phyloP scores from a whole-genome alignment of 2,329 filamentous ascomycete species.

The Cryphonectria carpinicola region DNA sequence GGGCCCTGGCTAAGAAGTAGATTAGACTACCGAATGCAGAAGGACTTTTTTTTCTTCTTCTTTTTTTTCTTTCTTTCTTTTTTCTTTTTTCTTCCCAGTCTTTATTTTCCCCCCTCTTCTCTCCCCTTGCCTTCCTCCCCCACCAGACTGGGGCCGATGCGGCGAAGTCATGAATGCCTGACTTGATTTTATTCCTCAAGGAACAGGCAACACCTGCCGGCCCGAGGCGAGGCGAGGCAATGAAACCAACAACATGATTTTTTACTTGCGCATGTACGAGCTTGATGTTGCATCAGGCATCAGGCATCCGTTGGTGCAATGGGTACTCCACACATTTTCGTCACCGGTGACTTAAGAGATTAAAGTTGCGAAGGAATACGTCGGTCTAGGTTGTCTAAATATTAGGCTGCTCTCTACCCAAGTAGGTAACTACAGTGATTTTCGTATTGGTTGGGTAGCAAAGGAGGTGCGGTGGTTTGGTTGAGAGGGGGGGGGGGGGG shows the following conservation, averaged over 20 bases:
- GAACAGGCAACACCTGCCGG: not conserved
- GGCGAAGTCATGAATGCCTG: not conserved
- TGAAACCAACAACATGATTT: not conserved
- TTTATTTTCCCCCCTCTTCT: not conserved
- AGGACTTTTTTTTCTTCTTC: not conserved
- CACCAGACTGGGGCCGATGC: not conserved
- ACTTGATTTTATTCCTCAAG: not conserved
- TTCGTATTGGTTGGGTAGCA: not conserved
- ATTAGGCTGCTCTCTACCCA: conserved; percentile 7
- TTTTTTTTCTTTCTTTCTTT: no score
- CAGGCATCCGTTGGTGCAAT: not conserved
- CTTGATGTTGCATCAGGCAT: conserved; percentile 1
- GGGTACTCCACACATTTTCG: not conserved
- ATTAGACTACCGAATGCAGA: not conserved
- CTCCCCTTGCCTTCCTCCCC: not conserved
- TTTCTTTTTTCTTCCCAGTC: not conserved
- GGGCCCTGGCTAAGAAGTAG: not conserved
- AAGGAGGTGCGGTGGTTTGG: no score
- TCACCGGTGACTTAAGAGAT: not conserved
- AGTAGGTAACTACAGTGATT: not conserved
- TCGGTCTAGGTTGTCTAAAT: conserved; percentile 10
- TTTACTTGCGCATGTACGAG: not conserved
- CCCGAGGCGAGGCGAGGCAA: not conserved
- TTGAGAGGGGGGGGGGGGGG: no score
- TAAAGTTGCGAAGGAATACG: not conserved